Base-by-base conservation (phyloP, 169 alveolate genomes). In the Plasmodium coatneyi region DNA sequence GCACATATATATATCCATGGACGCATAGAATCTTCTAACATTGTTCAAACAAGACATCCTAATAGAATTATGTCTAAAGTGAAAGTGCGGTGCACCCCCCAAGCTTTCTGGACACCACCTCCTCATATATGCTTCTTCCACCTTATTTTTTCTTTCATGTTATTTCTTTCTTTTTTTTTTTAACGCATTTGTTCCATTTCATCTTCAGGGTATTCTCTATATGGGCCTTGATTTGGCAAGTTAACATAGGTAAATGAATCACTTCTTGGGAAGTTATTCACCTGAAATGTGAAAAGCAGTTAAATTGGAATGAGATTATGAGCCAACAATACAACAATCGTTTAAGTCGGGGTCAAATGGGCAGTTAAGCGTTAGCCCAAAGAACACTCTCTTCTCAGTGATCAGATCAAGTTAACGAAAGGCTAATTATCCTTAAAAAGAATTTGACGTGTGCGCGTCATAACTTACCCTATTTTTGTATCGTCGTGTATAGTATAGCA, bases 381-480 rank as follows among this genome's bases (percentile, higher is more conserved):
- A 66, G 36, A 9, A 66, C 14, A 22, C 76, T 16, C 60, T 16
- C 76, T 22, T 66, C 34, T 60, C 76, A 60, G 36, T 22, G 14
- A 22, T 66, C 41, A 66, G 14, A 22, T 66, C 41, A 66, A 66
- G 14, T 28, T 66, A 25, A 66, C 76, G n/a, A 66, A 66, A 22
- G 19, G n/a, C 22, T 66, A 66, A 28, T 10, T 66, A 32, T 25
- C 6, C n/a, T 6, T 66, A 66, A 66, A 66, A 66, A 66, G 41
- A 25, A 28, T 66, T 36, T 22, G 14, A 9, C 5, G n/a, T 66
- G 36, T 25, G 0, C 16, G n/a, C 7, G 36, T 28, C 14, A 19
- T 79, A 79, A 36, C 84, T 79, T 79, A 79, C 84, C 70, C 19
- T 79, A 43, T 79, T 79, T 36, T 79, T 79, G 56, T 79, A 79